Percentiles rank a stretch among this genome's conserved stretches.
Conservation (phyloP, 495 filamentous ascomycete genomes). For the Daldinia grandis region DNA sequence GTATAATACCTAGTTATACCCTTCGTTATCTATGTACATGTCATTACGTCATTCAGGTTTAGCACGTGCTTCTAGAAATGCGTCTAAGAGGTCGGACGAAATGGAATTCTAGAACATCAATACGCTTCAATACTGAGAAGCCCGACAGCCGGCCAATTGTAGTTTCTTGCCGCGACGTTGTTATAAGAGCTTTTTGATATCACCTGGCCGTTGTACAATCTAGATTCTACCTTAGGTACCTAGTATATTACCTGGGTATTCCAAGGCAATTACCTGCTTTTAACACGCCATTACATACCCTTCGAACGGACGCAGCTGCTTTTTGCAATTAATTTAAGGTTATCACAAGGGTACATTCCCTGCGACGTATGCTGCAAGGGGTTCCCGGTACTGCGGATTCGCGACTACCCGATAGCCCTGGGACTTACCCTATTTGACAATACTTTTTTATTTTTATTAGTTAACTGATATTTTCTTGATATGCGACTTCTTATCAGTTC, state of each 20-base stretch:
- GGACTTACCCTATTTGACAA: slow-evolving; percentile 37
- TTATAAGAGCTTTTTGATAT: not conserved
- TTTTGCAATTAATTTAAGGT: slow-evolving; percentile 28
- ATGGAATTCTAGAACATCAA: slow-evolving; percentile 9
- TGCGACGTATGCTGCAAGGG: slow-evolving; percentile 33
- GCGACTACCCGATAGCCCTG: slow-evolving; percentile 1
- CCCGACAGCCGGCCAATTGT: not conserved
- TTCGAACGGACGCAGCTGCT: not conserved
- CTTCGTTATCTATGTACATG: not conserved
- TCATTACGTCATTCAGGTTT: slow-evolving; percentile 19
- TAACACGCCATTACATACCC: not conserved
- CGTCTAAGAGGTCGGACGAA: slow-evolving; percentile 22
- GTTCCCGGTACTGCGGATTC: slow-evolving; percentile 16
- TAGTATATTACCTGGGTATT: too few species aligned
- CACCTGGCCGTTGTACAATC: not conserved
- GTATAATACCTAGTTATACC: not conserved
- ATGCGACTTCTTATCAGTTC: slow-evolving; percentile 29
- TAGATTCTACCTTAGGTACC: too few species aligned
- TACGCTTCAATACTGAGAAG: not conserved
- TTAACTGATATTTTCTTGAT: slow-evolving; percentile 17
- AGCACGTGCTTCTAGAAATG: slow-evolving; percentile 21
- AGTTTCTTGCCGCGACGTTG: not conserved
- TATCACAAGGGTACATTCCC: slow-evolving; percentile 32
- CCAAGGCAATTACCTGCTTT: too few species aligned
- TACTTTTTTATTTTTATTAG: slow-evolving; percentile 27